Conservation (phyloP, 345 rosid species). For the Rubroshorea leprosula region DNA sequence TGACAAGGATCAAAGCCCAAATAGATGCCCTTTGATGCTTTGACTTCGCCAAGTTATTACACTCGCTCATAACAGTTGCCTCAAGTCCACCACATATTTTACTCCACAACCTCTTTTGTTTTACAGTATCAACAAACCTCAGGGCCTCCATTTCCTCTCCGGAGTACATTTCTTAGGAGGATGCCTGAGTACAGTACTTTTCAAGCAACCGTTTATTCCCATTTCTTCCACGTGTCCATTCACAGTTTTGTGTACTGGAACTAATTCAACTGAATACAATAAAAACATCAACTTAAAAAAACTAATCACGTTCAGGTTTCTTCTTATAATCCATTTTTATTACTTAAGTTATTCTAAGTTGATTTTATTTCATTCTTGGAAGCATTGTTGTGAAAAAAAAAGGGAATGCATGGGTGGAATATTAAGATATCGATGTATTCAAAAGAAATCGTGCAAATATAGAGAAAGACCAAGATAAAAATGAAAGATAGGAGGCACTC, state of each 20-base stretch:
- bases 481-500: too few relatives aligned
- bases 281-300: not conserved
- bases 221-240: not conserved
- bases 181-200: not conserved
- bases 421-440: too few relatives aligned
- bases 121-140: slow-evolving; percentile 51
- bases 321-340: too few relatives aligned
- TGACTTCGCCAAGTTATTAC: slow-evolving; percentile 35
- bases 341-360: too few relatives aligned
- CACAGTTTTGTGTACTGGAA: not conserved
- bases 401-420: too few relatives aligned
- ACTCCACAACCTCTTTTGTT: slow-evolving; percentile 64
- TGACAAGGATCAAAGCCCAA: slow-evolving; percentile 24
- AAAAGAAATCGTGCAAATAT: too few relatives aligned
- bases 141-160: slow-evolving; percentile 63
- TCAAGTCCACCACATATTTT: slow-evolving; percentile 45
- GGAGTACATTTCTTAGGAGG: slow-evolving; percentile 35
- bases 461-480: too few relatives aligned
- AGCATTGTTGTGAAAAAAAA: too few relatives aligned
- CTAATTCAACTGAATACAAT: not conserved
- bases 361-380: too few relatives aligned
- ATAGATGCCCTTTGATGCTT: slow-evolving; percentile 36
- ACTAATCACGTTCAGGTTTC: not conserved
- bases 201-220: not conserved
- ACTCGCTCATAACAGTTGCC: slow-evolving; percentile 42